Conservation (phyloP, 2,329 filamentous ascomycete genomes). For the Stagonosporopsis cucurbitacearum region DNA sequence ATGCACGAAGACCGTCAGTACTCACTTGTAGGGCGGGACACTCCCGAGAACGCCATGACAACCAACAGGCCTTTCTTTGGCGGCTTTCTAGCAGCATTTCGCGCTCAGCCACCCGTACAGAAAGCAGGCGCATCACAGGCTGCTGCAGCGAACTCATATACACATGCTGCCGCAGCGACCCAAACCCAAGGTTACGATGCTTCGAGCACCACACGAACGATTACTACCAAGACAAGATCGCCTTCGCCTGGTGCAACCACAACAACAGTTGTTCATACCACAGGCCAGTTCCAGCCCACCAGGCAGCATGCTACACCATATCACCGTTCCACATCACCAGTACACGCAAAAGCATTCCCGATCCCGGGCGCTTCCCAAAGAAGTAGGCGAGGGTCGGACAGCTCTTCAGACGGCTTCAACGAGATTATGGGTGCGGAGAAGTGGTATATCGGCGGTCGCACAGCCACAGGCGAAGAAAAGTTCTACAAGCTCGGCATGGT, state of each 20-base stretch:
- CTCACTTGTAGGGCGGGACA: constrained; percentile 25
- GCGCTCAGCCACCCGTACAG: constrained; percentile 66
- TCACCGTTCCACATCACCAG: constrained; percentile 48
- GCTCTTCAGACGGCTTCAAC: constrained; percentile 76
- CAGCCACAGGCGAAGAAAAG: constrained; percentile 76
- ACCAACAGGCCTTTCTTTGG: constrained; percentile 71
- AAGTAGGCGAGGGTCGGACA: constrained; percentile 72
- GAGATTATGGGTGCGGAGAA: constrained; percentile 76
- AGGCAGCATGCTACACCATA: constrained; percentile 49
- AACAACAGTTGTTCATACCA: constrained; percentile 49
- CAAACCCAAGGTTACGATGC: constrained; percentile 48
- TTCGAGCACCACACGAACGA: constrained; percentile 51
- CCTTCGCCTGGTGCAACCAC: constrained; percentile 47
- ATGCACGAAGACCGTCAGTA: constrained; percentile 40
- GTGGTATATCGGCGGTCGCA: constrained; percentile 82
- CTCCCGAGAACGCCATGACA: constrained; percentile 57
- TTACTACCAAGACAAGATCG: constrained; percentile 43
- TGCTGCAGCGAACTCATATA: constrained; percentile 46
- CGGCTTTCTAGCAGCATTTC: constrained; percentile 71
- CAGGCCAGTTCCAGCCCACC: constrained; percentile 51
- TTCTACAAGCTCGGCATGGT: constrained; percentile 84
- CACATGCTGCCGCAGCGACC: constrained; percentile 44
- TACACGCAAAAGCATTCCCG: constrained; percentile 42
- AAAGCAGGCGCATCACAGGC: constrained; percentile 59
- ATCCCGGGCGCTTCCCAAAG: constrained; percentile 44